Percentiles rank a stretch among this genome's conserved stretches.
phyloP scores from a whole-genome alignment of 2,329 filamentous ascomycete genomes.

The Fusarium sp. region DNA sequence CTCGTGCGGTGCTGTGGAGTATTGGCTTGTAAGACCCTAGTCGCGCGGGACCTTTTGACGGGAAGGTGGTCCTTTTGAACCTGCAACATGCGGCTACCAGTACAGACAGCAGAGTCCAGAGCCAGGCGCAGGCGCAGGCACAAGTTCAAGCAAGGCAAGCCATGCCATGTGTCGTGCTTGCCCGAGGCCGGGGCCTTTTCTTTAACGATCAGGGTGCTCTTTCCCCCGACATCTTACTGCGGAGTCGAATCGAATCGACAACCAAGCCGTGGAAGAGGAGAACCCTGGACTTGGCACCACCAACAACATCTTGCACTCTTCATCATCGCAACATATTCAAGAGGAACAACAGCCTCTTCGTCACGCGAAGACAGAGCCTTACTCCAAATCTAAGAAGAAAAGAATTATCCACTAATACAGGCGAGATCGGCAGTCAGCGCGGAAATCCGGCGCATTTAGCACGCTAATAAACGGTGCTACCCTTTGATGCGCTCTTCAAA shows the following conservation, averaged over 20 bases:
- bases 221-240: slow-evolving; percentile 30
- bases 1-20: slow-evolving; percentile 42
- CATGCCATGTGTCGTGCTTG: slow-evolving; percentile 42
- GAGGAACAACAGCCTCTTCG: background rate
- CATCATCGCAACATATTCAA: slow-evolving; percentile 3
- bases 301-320: slow-evolving; percentile 20
- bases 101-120: slow-evolving; percentile 9
- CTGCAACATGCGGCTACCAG: slow-evolving; percentile 33
- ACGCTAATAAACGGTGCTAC: slow-evolving; percentile 13
- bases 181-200: slow-evolving; percentile 5
- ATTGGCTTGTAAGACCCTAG: slow-evolving; percentile 33
- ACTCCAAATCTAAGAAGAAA: slow-evolving; percentile 15
- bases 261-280: slow-evolving; percentile 24
- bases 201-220: slow-evolving; percentile 28
- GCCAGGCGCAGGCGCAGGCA: slow-evolving; percentile 21
- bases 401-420: slow-evolving; percentile 23
- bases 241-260: slow-evolving; percentile 19
- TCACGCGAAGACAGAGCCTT: slow-evolving; percentile 14
- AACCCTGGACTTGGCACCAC: slow-evolving; percentile 29
- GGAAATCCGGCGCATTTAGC: slow-evolving; percentile 36
- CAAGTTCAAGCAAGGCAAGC: slow-evolving; percentile 38
- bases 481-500: slow-evolving; percentile 34
- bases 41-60: slow-evolving; percentile 50
- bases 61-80: slow-evolving; percentile 46
- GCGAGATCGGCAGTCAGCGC: slow-evolving; percentile 39